A percentile compares a stretch with the other conserved stretches of the same genome.
Evolutionary conservation across 345 rosid genomes (phyloP).

Genomic region (Corymbia maculata): DNA sequence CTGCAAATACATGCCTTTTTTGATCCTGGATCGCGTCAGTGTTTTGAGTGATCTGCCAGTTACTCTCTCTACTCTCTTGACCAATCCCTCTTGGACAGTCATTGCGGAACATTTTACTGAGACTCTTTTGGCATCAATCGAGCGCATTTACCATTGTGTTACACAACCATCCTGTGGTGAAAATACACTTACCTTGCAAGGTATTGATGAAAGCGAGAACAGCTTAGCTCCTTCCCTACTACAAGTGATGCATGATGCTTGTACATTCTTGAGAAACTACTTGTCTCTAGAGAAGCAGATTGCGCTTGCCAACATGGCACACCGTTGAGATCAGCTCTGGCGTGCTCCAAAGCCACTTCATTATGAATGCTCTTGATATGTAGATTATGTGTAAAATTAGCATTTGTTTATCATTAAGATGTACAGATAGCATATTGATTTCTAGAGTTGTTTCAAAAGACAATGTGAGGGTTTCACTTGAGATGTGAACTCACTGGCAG

Average conservation of each 20-base stretch:
- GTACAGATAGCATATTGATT: not conserved
- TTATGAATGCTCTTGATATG: not conserved
- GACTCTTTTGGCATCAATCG: conserved; percentile 47
- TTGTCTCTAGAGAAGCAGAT: conserved; percentile 73
- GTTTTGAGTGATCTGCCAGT: conserved; percentile 66
- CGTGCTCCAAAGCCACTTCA: not conserved
- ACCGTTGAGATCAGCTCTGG: not conserved
- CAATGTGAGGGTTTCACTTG: not conserved
- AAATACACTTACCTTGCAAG: conserved; percentile 7
- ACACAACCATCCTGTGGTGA: conserved; percentile 1
- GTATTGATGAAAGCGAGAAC: conserved; percentile 38
- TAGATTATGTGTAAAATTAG: not conserved
- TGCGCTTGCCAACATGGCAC: conserved; percentile 47
- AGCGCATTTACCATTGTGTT: conserved; percentile 50
- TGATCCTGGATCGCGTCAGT: conserved; percentile 41
- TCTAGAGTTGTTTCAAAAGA: not conserved
- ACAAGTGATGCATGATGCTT: conserved; percentile 41
- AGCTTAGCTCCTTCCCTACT: conserved; percentile 26
- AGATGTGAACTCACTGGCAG: not conserved
- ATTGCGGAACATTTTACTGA: conserved; percentile 39
- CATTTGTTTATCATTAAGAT: not conserved
- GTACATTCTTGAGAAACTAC: conserved; percentile 43
- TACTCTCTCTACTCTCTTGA: conserved; percentile 52
- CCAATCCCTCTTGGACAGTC: conserved; percentile 47
- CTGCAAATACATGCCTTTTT: conserved; percentile 83